These are phyloP conservation scores for Luvunga scandens DNA, from an alignment of 345 rosid species.

Conservation along the genomic window DNA sequence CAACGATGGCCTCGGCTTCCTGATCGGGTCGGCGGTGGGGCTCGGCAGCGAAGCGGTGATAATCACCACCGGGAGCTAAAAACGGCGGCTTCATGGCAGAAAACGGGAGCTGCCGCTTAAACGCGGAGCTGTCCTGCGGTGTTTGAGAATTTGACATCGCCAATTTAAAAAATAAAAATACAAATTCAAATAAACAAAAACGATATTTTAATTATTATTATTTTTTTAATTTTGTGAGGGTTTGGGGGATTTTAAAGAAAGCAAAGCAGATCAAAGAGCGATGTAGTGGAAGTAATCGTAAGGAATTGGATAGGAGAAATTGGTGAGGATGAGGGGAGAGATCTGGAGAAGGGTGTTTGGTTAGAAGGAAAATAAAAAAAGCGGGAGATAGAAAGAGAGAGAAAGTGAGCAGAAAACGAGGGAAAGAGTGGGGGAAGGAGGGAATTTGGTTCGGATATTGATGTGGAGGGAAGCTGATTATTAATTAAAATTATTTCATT, in stretches of 20 bases:
- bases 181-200: background rate
- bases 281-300: background rate
- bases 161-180: background rate
- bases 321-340: conserved; percentile 14
- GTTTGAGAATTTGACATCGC: conserved; percentile 52
- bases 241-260: background rate
- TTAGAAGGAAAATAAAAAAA: conserved; percentile 33
- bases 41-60: conserved; percentile 61
- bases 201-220: background rate
- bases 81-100: conserved; percentile 74
- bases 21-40: conserved; percentile 49
- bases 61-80: conserved; percentile 58
- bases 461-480: conserved; percentile 80
- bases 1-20: conserved; percentile 50
- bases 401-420: conserved; percentile 54
- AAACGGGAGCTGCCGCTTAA: conserved; percentile 52
- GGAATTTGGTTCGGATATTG: conserved; percentile 93
- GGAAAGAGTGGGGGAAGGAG: conserved; percentile 53
- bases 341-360: conserved; percentile 33
- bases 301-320: conserved; percentile 9
- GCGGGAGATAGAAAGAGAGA: conserved; percentile 50
- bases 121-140: conserved; percentile 22
- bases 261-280: background rate
- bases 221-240: background rate
- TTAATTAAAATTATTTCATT: conserved; percentile 3